phyloP scores from a whole-genome alignment of 2,329 filamentous ascomycete species.

The Phialemoniopsis sp. region DNA sequence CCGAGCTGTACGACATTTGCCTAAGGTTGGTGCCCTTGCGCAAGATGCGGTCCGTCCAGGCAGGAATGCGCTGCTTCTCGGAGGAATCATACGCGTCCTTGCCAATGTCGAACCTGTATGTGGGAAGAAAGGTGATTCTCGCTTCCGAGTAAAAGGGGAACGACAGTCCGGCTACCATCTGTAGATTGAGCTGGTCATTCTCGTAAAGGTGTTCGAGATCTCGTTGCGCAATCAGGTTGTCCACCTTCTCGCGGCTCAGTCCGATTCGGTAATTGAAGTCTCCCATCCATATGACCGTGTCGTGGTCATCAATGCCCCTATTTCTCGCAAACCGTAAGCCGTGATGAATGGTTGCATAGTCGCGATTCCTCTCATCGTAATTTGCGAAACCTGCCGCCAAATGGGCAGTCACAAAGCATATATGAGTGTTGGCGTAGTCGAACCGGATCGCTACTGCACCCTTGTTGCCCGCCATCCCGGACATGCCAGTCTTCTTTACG shows the following conservation, averaged over 20 bases:
- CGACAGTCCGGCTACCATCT: constrained; percentile 89
- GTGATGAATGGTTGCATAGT: constrained; percentile 84
- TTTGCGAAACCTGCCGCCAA: constrained; percentile 94
- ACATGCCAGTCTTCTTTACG: constrained; percentile 91
- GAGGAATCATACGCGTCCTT: constrained; percentile 89
- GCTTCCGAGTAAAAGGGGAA: constrained; percentile 93
- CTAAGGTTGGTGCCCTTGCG: constrained; percentile 80
- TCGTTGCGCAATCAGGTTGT: constrained; percentile 65
- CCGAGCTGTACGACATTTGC: constrained; percentile 78
- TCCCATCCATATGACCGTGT: constrained; percentile 86
- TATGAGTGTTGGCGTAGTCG: constrained; percentile 86
- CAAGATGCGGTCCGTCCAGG: constrained; percentile 93
- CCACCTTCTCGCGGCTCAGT: constrained; percentile 71
- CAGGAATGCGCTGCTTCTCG: constrained; percentile 92
- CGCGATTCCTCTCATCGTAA: constrained; percentile 91
- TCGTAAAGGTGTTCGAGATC: constrained; percentile 80
- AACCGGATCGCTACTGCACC: constrained; percentile 94
- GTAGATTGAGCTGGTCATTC: constrained; percentile 92
- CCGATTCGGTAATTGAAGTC: constrained; percentile 99
- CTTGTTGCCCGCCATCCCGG: constrained; percentile 97
- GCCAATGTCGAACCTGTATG: constrained; percentile 92
- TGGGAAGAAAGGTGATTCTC: constrained; percentile 82
- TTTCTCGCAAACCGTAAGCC: constrained; percentile 90
- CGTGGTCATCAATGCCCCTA: constrained; percentile 84
- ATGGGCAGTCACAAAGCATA: constrained; percentile 96